A percentile compares a stretch with the other conserved stretches of the same genome.
Conservation (phyloP, 179 eudicot species). For the Patellifolia procumbens region DNA sequence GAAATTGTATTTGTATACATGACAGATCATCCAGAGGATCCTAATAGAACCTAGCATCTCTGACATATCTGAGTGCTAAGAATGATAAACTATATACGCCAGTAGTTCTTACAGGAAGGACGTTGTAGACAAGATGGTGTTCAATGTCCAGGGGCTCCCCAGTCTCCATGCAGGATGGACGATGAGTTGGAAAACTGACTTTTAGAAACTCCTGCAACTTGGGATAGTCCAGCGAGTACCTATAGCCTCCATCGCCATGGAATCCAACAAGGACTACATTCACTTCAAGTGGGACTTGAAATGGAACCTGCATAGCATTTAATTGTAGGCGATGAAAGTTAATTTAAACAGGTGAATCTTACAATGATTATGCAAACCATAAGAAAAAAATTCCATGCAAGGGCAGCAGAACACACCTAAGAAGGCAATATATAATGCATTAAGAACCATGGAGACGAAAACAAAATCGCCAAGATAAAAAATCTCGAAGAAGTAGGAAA, state of each 20-base stretch:
- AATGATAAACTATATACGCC: constrained; percentile 7
- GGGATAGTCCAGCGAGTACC: constrained; percentile 73
- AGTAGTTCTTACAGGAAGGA: constrained; percentile 64
- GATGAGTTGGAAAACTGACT: constrained; percentile 73
- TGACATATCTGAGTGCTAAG: not conserved
- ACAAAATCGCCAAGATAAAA: not conserved
- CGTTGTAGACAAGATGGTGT: constrained; percentile 90
- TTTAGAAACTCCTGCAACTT: constrained; percentile 81
- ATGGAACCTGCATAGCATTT: constrained; percentile 72
- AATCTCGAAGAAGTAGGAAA: not conserved
- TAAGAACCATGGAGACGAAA: not conserved
- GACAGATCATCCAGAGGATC: not conserved
- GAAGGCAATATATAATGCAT: not conserved
- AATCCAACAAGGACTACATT: constrained; percentile 89
- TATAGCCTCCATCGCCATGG: constrained; percentile 89
- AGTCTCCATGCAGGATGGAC: constrained; percentile 93
- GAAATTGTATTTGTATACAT: not conserved
- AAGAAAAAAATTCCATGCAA: not conserved
- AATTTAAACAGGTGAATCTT: not conserved
- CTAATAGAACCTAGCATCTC: not conserved
- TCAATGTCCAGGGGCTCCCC: constrained; percentile 95
- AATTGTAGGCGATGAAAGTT: constrained; percentile 5
- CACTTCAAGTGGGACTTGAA: constrained; percentile 98
- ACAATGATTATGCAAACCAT: not conserved
- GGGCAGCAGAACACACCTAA: not conserved